Base-by-base conservation (phyloP, 768 basidiomycete species). In the Hemileccinum rubropunctum region DNA sequence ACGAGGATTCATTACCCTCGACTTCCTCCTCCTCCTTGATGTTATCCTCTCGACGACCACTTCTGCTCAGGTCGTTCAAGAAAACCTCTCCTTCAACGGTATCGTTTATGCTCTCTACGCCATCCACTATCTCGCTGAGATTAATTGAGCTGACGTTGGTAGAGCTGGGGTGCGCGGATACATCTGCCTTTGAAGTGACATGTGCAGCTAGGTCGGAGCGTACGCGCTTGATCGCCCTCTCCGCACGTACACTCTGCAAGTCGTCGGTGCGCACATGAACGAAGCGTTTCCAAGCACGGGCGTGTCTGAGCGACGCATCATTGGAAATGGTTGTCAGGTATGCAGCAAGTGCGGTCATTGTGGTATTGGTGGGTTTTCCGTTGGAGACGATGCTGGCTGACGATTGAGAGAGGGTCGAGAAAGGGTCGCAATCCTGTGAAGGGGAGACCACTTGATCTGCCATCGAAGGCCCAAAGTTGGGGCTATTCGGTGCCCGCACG, bases 241-340 rank as follows among this genome's bases (percentile, higher is more conserved):
- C 91, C 35, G 88, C 83, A 38, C 91, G 82, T 6, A 85, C 84
- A 58, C 90, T 92, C 72, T 94, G 85, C 44, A 95, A 69, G 67
- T 95, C 93, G 61, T 95, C 92, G 3, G 83, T 86, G 48, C 92
- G 79, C 8, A 93, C 89, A 40, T 83, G 76, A 48, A 94, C 86
- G 59, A 95, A 95, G 14, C 86, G 81, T 62, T 86, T 88, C 92
- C 92, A 95, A 2, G 81, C 73, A 38, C 83, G 78, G 17, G 82
- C 73, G 47, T 79, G 77, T 32, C 88, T 82, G 36, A 94, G 65
- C 4, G 72, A 63, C 4, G 77, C 69, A 37, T 83, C 78, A 56
- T 89, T 91, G 47, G 92, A 83, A 30, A 93, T 65, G 2, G 82
- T 79, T 3, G 91, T 92, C 51, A 95, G 76, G 67, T 92, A 91